Percentiles rank a stretch among this genome's conserved stretches.
These are phyloP conservation scores for Aspergillus amoenus DNA, from an alignment of 2,329 filamentous ascomycete genomes.

Conservation along the genomic window DNA sequence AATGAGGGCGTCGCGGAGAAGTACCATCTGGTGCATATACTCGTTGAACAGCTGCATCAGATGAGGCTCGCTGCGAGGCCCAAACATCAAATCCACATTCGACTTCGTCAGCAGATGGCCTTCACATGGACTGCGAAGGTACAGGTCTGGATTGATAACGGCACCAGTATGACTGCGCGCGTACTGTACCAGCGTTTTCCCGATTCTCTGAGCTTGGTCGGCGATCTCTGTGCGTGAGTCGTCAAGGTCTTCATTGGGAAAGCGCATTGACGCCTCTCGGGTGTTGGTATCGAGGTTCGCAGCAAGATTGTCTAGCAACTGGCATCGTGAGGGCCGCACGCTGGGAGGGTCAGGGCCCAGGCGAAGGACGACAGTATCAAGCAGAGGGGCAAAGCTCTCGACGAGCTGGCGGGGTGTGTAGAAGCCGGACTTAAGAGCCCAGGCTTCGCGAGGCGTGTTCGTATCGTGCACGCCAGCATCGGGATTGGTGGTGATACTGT, in stretches of 20 bases:
- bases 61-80: constrained; percentile 18
- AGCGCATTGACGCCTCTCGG: constrained; percentile 19
- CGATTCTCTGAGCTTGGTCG: constrained; percentile 18
- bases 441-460: not conserved
- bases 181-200: constrained; percentile 16
- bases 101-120: constrained; percentile 19
- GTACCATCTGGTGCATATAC: constrained; percentile 26
- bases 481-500: too few relatives aligned
- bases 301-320: constrained; percentile 19
- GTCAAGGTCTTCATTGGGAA: constrained; percentile 8
- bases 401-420: constrained; percentile 23
- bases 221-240: constrained; percentile 15
- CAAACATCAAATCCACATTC: constrained; percentile 23
- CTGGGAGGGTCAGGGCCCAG: constrained; percentile 14
- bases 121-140: constrained; percentile 21
- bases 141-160: constrained; percentile 10
- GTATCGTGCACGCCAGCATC: too few relatives aligned
- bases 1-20: constrained; percentile 21
- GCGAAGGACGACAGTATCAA: constrained; percentile 18
- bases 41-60: constrained; percentile 26
- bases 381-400: constrained; percentile 19
- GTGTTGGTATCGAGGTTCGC: constrained; percentile 20
- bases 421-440: constrained; percentile 17
- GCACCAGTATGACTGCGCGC: constrained; percentile 7
- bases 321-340: constrained; percentile 3